Evolutionary conservation across 2,329 filamentous ascomycete genomes (phyloP), one percentile per base, ranked within the genome.

Genomic region (Trichoderma sp.): DNA sequence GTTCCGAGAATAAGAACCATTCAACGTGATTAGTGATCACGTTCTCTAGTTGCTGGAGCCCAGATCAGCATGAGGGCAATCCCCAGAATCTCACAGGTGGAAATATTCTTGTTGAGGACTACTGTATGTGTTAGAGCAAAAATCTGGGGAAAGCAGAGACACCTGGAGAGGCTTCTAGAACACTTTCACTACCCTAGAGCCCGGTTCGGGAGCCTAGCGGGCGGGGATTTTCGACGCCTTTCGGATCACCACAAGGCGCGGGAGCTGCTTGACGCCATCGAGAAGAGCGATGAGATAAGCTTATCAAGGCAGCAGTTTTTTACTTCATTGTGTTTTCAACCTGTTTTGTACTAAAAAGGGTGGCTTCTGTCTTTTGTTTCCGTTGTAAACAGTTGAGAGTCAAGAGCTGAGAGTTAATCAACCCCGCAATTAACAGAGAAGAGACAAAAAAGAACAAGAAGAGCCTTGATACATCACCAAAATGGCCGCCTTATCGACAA

Each of bases 401-500:
- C 43, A 24, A 24, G 43, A 47, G 43, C 11, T 9, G 11, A 47
- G 43, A 21, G 43, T 21, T n/a, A 47, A 47, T 24, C 47, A 53
- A 53, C 47, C 47, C 47, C 47, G 47, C 47, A 53, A 3, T 24
- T 4, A 53, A 12, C 14, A 36, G 11, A 43, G 15, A 43, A 18
- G 36, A 43, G 34, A 36, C 30, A 39, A 39, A 12, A 39, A 15
- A 39, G 34, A 39, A 15, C 15, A n/a, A 21, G 6, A 47, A 47
- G 9, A n/a, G 9, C 4, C 43, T 47, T 21, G 47, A 53, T 1
- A 24, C 47, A 53, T 21, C n/a, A 34, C 8, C 26, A 30, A 51
- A 62, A 71, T 71, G 88, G 86, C 88, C 58, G 86, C 88, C 77
- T 80, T 84, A 8, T 81, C 82, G 6, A 86, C 85, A 26, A 84